These are phyloP conservation scores for Pseudonitzschia pungens DNA, from an alignment of 108 stramenopile species.

Conservation along the genomic window DNA sequence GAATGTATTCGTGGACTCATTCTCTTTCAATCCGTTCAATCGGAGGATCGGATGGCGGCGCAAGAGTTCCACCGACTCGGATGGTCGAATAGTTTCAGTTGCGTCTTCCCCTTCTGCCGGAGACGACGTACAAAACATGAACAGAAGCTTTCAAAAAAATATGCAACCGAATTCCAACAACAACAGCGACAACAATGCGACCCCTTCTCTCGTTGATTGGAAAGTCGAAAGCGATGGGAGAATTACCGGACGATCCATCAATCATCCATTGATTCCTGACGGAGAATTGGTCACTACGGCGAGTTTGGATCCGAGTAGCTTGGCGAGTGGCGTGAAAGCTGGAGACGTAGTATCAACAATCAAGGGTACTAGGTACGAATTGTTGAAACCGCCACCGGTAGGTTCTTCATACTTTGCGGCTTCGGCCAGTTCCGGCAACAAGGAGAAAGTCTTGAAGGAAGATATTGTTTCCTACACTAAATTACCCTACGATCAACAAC, in stretches of 20 bases:
- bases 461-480: neutral
- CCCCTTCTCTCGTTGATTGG: constrained; percentile 13
- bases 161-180: neutral
- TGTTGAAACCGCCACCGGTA: constrained; percentile 4
- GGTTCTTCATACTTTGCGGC: neutral
- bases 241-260: constrained; percentile 4
- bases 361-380: constrained; percentile 12
- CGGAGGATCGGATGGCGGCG: neutral
- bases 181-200: neutral
- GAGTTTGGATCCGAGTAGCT: neutral
- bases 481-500: constrained; percentile 12
- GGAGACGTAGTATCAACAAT: constrained; percentile 8
- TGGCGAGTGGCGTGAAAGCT: neutral
- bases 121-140: neutral
- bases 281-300: constrained; percentile 12
- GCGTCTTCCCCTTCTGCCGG: constrained; percentile 7
- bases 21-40: constrained; percentile 10
- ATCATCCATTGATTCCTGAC: constrained; percentile 13
- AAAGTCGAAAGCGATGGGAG: constrained; percentile 7
- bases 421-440: neutral
- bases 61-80: neutral
- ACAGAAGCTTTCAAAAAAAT: neutral
- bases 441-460: neutral
- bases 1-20: constrained; percentile 4
- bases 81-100: neutral